phyloP scores from a whole-genome alignment of 768 basidiomycete genomes.

The Mycena chlorophos region DNA sequence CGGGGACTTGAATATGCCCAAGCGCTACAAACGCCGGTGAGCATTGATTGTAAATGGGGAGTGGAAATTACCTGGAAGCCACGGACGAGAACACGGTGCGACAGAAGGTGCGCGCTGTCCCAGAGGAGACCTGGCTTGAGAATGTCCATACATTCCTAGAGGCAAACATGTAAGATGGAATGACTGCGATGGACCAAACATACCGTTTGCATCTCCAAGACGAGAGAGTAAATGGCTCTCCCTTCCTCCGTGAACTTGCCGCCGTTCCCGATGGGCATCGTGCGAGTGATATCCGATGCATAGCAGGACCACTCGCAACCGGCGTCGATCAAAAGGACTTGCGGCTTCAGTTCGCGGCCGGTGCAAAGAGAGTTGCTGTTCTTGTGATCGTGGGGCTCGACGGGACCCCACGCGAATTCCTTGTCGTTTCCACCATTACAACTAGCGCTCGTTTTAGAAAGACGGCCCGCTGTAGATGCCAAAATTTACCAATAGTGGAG shows the following conservation, averaged over 20 bases:
- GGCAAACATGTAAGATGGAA: not conserved
- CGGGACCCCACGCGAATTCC: constrained; percentile 83
- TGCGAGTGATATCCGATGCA: constrained; percentile 65
- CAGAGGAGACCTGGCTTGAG: constrained; percentile 82
- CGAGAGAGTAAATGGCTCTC: constrained; percentile 80
- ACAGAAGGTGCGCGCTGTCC: constrained; percentile 84
- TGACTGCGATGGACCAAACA: constrained; percentile 19
- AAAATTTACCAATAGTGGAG: constrained; percentile 72
- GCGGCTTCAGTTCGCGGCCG: constrained; percentile 49
- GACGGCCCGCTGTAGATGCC: not conserved
- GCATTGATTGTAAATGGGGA: no score
- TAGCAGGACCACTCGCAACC: constrained; percentile 81
- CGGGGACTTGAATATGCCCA: constrained; percentile 78
- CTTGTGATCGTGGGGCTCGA: constrained; percentile 52
- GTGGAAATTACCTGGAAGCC: constrained; percentile 62
- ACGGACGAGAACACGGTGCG: constrained; percentile 77
- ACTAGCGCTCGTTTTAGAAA: not conserved
- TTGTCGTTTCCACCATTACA: constrained; percentile 70
- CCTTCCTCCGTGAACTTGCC: constrained; percentile 86
- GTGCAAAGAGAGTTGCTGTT: constrained; percentile 52
- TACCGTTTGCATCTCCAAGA: constrained; percentile 88
- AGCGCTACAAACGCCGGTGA: not conserved
- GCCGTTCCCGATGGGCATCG: constrained; percentile 91
- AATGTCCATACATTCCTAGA: constrained; percentile 65
- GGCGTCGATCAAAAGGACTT: constrained; percentile 90